phyloP scores from a whole-genome alignment of 2,329 filamentous ascomycete genomes.

The Endoconidiophora laricicola region DNA sequence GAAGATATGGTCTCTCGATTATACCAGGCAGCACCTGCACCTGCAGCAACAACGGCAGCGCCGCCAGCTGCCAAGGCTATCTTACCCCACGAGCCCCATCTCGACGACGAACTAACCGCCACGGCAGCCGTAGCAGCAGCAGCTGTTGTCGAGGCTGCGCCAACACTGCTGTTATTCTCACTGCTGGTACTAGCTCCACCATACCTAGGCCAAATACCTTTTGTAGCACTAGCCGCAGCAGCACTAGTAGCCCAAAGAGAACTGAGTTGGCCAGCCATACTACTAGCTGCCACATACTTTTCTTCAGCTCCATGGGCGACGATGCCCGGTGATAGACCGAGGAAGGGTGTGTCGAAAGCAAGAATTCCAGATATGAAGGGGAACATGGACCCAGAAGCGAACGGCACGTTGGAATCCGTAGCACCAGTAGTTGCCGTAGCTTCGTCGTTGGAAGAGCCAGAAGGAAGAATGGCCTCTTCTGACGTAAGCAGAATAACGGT shows the following conservation, averaged over 20 bases:
- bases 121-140: slow-evolving; percentile 18
- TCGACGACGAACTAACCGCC: slow-evolving; percentile 16
- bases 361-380: slow-evolving; percentile 81
- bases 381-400: slow-evolving; percentile 54
- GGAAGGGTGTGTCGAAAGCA: slow-evolving; percentile 86
- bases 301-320: slow-evolving; percentile 77
- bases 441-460: slow-evolving; percentile 20
- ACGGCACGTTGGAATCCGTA: slow-evolving; percentile 16
- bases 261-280: slow-evolving; percentile 51
- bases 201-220: neutral
- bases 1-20: slow-evolving; percentile 65
- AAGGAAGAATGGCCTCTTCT: slow-evolving; percentile 35
- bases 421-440: slow-evolving; percentile 7
- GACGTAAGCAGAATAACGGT: slow-evolving; percentile 56
- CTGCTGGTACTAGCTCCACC: neutral
- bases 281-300: slow-evolving; percentile 59
- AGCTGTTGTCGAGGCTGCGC: slow-evolving; percentile 19
- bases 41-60: slow-evolving; percentile 64
- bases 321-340: slow-evolving; percentile 65
- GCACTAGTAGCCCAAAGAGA: slow-evolving; percentile 38
- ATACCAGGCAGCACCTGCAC: slow-evolving; percentile 70
- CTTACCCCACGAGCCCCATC: slow-evolving; percentile 70
- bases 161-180: slow-evolving; percentile 5
- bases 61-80: slow-evolving; percentile 77
- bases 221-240: neutral